phyloP scores from a whole-genome alignment of 2,329 filamentous ascomycete species.

The Capronia coronata region DNA sequence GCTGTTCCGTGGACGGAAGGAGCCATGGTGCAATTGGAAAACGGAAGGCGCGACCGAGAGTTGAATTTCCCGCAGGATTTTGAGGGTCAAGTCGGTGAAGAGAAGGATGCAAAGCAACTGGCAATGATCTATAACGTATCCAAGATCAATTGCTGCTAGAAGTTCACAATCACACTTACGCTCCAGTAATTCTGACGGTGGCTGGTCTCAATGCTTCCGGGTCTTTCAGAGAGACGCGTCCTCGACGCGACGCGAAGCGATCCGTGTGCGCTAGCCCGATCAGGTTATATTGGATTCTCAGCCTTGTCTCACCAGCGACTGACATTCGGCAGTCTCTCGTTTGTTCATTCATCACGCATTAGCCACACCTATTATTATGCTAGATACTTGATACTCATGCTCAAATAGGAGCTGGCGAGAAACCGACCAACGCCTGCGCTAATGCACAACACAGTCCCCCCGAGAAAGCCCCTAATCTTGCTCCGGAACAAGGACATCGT shows the following conservation, averaged over 20 bases:
- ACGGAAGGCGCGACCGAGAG: conserved; percentile 20
- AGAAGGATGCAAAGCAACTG: neutral
- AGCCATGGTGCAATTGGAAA: conserved; percentile 16
- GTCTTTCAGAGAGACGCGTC: conserved; percentile 2
- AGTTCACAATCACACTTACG: neutral
- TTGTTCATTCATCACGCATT: neutral
- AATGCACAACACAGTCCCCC: conserved; percentile 15
- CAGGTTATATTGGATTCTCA: conserved; percentile 23
- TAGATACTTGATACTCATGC: neutral
- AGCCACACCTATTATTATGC: neutral
- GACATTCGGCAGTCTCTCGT: too few relatives aligned
- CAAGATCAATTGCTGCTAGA: neutral
- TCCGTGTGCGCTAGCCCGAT: conserved; percentile 8
- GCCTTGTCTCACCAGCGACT: conserved; percentile 15
- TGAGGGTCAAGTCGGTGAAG: neutral
- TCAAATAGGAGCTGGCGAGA: too few relatives aligned
- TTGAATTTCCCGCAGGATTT: neutral
- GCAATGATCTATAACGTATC: neutral
- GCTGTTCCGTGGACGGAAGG: conserved; percentile 18
- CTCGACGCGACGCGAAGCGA: conserved; percentile 2
- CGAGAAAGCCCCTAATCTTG: conserved; percentile 15
- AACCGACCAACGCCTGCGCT: conserved; percentile 20
- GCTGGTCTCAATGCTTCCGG: conserved; percentile 2
- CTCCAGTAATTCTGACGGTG: neutral
- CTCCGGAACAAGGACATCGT: conserved; percentile 19